Evolutionary conservation across 2,329 filamentous ascomycete genomes (phyloP), one percentile per base, ranked within the genome.

Genomic region (Acrodontium crateriforme): DNA sequence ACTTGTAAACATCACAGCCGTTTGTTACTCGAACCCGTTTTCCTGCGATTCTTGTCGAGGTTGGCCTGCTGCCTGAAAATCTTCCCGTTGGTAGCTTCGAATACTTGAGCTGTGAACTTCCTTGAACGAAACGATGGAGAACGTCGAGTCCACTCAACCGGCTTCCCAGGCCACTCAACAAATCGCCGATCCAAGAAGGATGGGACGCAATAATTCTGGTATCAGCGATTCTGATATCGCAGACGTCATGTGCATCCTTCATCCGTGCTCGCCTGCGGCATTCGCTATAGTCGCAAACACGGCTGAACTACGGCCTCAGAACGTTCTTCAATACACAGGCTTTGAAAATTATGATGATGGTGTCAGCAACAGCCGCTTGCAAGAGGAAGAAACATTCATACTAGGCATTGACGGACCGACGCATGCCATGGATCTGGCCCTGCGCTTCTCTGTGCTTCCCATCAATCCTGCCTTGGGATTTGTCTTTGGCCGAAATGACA

Each of bases 161-260:
- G 35, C 20, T 22, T 74, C 77, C 31, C 41, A 45, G 28, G 28
- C 32, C 35, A 92, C 84, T 10, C 84, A 92, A 52, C 74, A 73
- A 49, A 72, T 79, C 45, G 61, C 84, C 39, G 84, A 94, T 51
- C 82, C 83, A 21, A 72, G 83, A 37, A 74, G 83, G 30, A 53
- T 80, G 36, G 83, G 83, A 31, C 67, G 77, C 50, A 78, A 82
- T 54, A 80, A 82, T 50, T 89, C 82, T 21, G 82, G 81, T 31
- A 74, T 94, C 36, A 77, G 70, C 29, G 77, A 85, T 41, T 70
- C 80, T 39, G 85, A 93, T 51, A 70, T 89, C 27, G 71, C 81
- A 36, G 85, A 94, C 55, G 82, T 94, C 42, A 71, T 93, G 39
- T 91, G 84, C 56, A 74, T 94, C 32, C 67, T 95, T 16, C 75